Base-by-base conservation (phyloP, 1,284 basidiomycete genomes). In the Sparassis latifolia region DNA sequence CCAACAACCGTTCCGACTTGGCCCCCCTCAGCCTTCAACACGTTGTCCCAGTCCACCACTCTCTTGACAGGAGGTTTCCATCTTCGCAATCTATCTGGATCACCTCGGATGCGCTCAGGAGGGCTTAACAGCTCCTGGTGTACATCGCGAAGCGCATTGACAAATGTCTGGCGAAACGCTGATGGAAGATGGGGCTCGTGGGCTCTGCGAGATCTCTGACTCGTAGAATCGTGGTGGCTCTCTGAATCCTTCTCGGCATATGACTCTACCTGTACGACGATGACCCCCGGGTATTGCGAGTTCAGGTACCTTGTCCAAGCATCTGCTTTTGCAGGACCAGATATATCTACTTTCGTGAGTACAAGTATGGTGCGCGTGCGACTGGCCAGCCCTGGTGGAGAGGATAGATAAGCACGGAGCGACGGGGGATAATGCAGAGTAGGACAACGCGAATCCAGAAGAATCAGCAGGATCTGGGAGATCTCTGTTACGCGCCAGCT, bases 401-500 rank as follows among this genome's bases (percentile, higher is more conserved):
- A 50, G 5, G 69, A 62, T 42, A 86, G 74, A 62, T 79, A 78
- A 3, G 67, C 52, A 4, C 70, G 63, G 44, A 86, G 75, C 0
- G 84, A 80, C 3, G 78, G 72, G 0, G 84, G 82, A 57, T 77
- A 79, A 62, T 87, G 85, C 5, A 87, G 64, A 4, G 77, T 77
- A 0, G 92, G 92, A 63, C 91, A 94, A 32, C 92, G 84, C 5
- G 89, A 85, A 67, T 97, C 92, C 30, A 94, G 76, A 7, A 96
- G 78, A 47, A 95, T 77, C 49, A 95, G 80, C 9, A 96, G 71
- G 58, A 95, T 88, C 54, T 92, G 80, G 1, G 89, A 90, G 33
- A 90, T 83, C 66, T 94, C 92, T 4, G 83, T 82, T 5, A 93
- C 91, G 33, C 91, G 80, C 92, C 92, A 94, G 59, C 89, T 91